Evolutionary conservation across 345 rosid species (phyloP).

Genomic region (Tarenaya hassleriana): DNA sequence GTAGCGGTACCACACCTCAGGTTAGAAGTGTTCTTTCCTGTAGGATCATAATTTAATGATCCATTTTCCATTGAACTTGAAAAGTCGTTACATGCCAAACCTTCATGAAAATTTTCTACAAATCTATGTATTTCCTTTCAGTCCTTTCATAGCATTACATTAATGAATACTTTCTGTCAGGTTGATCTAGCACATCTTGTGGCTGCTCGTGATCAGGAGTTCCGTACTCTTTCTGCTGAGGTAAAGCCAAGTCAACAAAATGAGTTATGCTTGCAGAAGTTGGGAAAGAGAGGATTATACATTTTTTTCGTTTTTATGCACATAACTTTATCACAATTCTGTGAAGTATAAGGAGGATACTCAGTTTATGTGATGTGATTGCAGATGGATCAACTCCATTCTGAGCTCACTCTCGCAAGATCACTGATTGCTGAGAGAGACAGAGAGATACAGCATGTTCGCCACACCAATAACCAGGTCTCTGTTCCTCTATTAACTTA

Average conservation of each 20-base stretch:
- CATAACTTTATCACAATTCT: neutral
- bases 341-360: constrained; percentile 1
- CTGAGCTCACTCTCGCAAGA: constrained; percentile 83
- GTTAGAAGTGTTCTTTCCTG: constrained; percentile 32
- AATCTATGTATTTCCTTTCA: too few species aligned
- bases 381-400: constrained; percentile 91
- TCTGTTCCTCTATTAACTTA: constrained; percentile 1
- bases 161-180: constrained; percentile 34
- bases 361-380: constrained; percentile 10
- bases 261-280: constrained; percentile 14
- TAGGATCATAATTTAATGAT: neutral
- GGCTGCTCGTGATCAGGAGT: constrained; percentile 93
- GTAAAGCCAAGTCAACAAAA: constrained; percentile 32
- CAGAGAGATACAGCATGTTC: constrained; percentile 72
- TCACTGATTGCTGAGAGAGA: constrained; percentile 87
- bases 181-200: constrained; percentile 92
- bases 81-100: too few species aligned
- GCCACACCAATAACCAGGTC: constrained; percentile 82
- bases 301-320: neutral
- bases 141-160: too few species aligned
- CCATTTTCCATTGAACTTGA: neutral
- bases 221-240: constrained; percentile 92
- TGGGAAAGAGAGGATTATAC: neutral
- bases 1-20: constrained; percentile 85
- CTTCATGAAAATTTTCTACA: neutral